A percentile compares a stretch with the other conserved stretches of the same genome.
Conservation (phyloP, 148 eudicot species). For the Drosera capensis region DNA sequence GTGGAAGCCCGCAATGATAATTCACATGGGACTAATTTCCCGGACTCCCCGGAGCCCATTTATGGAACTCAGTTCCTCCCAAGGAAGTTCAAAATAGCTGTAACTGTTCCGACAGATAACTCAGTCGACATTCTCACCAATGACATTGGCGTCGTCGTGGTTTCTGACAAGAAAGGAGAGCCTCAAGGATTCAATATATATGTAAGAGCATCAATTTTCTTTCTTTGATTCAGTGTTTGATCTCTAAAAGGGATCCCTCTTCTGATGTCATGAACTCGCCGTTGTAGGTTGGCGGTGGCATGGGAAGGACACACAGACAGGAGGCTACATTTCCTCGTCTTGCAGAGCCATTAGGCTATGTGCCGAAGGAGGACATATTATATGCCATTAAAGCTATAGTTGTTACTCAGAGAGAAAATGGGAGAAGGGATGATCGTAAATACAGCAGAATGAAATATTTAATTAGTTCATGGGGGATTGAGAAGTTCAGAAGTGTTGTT, state of each 20-base stretch:
- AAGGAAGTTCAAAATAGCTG: conserved; percentile 93
- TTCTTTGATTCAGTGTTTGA: neutral
- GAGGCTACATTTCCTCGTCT: conserved; percentile 86
- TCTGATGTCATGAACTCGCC: conserved; percentile 1
- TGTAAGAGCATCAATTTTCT: conserved; percentile 26
- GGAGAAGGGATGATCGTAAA: conserved; percentile 95
- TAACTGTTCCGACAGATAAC: conserved; percentile 84
- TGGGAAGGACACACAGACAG: conserved; percentile 91
- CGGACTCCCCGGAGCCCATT: conserved; percentile 95
- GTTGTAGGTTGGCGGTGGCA: conserved; percentile 95
- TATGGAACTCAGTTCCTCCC: conserved; percentile 98
- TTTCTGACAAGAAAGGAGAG: conserved; percentile 80
- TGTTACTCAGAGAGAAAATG: conserved; percentile 90
- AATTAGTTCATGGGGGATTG: conserved; percentile 95
- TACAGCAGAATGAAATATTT: conserved; percentile 92
- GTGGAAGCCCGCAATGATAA: conserved; percentile 83
- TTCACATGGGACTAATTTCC: conserved; percentile 85
- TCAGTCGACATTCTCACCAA: conserved; percentile 88
- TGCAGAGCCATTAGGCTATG: conserved; percentile 94
- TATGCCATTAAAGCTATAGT: conserved; percentile 97
- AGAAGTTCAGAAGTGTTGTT: conserved; percentile 74
- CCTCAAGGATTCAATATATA: conserved; percentile 90
- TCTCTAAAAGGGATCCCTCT: neutral
- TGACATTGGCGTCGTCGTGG: conserved; percentile 87
- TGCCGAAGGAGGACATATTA: conserved; percentile 86